Evolutionary conservation across 169 alveolate genomes (phyloP).

Genomic region (Plasmodium knowlesi): DNA sequence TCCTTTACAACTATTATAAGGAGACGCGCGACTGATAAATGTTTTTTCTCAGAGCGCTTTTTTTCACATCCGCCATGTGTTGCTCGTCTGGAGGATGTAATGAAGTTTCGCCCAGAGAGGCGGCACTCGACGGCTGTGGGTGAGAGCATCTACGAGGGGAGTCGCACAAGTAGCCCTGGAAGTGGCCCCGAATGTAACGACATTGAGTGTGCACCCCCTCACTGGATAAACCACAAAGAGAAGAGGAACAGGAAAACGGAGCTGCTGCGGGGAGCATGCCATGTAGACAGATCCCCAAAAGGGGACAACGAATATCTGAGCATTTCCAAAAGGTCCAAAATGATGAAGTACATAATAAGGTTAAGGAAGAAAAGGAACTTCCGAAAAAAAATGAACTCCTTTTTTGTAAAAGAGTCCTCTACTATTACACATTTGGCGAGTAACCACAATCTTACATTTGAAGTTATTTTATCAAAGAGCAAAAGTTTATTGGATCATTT

Average conservation of each 20-base stretch:
- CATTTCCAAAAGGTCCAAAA: slow-evolving; percentile 56
- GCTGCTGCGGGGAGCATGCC: neutral
- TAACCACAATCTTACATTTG: slow-evolving; percentile 25
- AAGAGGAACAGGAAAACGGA: neutral
- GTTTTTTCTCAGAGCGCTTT: neutral
- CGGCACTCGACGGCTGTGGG: neutral
- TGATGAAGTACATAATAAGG: slow-evolving; percentile 71
- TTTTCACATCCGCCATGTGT: neutral
- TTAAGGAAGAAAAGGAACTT: slow-evolving; percentile 71
- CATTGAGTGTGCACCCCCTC: slow-evolving; percentile 23
- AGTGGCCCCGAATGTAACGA: neutral
- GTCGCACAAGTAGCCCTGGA: neutral
- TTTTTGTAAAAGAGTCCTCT: slow-evolving; percentile 68
- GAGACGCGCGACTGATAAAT: slow-evolving; percentile 11
- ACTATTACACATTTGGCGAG: slow-evolving; percentile 40
- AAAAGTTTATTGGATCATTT: slow-evolving; percentile 28
- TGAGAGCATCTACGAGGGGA: neutral
- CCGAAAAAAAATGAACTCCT: slow-evolving; percentile 67
- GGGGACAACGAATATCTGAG: slow-evolving; percentile 33
- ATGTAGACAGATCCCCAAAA: neutral
- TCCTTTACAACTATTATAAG: slow-evolving; percentile 6
- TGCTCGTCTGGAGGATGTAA: neutral
- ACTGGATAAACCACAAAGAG: slow-evolving; percentile 21
- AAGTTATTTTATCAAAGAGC: slow-evolving; percentile 43
- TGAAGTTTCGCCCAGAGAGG: neutral